Evolutionary conservation across 352 stramenopile genomes (phyloP).

Genomic region (Pythium brachiatum): DNA sequence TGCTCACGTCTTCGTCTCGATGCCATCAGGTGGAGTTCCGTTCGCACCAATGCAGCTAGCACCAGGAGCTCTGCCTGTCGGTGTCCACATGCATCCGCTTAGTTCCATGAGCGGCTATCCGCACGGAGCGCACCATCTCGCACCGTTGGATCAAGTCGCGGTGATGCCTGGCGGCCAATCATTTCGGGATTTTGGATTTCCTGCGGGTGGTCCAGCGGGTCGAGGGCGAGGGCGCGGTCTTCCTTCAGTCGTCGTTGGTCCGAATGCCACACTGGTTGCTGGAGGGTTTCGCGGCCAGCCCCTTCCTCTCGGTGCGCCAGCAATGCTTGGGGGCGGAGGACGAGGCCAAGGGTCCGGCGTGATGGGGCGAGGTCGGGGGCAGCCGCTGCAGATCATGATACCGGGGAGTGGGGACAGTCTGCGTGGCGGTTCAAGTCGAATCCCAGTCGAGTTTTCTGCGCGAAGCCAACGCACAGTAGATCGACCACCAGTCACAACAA

Average conservation of each 20-base stretch:
- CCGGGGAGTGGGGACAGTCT: constrained; percentile 5
- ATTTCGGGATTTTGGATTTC: constrained; percentile 2
- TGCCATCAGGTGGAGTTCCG: constrained; percentile 5
- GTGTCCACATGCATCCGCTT: not conserved
- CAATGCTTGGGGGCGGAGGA: not conserved
- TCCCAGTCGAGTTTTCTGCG: not conserved
- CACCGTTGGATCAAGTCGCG: constrained; percentile 7
- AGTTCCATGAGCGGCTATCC: not conserved
- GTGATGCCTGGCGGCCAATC: not conserved
- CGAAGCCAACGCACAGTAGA: not conserved
- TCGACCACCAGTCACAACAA: not conserved
- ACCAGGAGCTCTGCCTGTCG: not conserved
- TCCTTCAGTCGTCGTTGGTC: constrained; percentile 2
- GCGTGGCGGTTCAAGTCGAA: not conserved
- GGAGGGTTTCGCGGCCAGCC: constrained; percentile 12
- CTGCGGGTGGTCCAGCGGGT: not conserved
- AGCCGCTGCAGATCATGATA: constrained; percentile 18
- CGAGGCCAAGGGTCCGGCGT: not conserved
- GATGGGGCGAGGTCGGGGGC: constrained; percentile 13
- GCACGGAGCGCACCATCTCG: constrained; percentile 13
- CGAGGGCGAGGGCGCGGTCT: constrained; percentile 9
- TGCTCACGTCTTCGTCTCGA: constrained; percentile 6
- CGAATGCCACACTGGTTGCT: not conserved
- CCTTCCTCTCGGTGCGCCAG: not conserved
- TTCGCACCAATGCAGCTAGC: constrained; percentile 16